These are phyloP conservation scores for Tilletia setariae DNA, from an alignment of 1,284 basidiomycete species.

Conservation along the genomic window DNA sequence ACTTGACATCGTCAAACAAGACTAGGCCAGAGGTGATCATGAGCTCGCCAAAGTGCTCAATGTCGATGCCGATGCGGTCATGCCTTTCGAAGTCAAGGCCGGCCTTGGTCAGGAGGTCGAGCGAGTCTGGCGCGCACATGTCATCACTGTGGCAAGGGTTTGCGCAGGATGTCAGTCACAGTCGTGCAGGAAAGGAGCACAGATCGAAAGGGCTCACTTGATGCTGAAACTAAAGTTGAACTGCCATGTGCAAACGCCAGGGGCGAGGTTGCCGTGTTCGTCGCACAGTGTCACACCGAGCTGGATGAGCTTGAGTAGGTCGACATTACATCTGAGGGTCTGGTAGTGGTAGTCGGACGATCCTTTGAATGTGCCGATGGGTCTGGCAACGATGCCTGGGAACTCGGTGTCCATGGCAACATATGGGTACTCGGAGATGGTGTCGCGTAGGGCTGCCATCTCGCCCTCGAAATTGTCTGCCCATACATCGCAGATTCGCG, in stretches of 20 bases:
- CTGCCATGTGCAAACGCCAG: conserved; percentile 87
- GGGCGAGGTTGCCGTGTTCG: conserved; percentile 81
- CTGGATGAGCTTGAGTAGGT: conserved; percentile 95
- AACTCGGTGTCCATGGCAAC: conserved; percentile 99
- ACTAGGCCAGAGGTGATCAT: conserved; percentile 95
- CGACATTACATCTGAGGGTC: conserved; percentile 93
- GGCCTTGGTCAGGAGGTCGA: conserved; percentile 88
- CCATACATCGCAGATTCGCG: conserved; percentile 73
- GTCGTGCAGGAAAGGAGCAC: background rate
- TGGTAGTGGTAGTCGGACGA: conserved; percentile 99
- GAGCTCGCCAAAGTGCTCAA: conserved; percentile 93
- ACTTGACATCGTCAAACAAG: conserved; percentile 81
- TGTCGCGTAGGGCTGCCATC: conserved; percentile 78
- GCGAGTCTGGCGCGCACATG: conserved; percentile 96
- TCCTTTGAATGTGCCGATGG: conserved; percentile 92
- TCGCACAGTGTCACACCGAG: conserved; percentile 91
- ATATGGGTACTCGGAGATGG: conserved; percentile 86
- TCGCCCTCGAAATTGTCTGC: conserved; percentile 85
- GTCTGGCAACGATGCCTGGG: conserved; percentile 93
- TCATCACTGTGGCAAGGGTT: conserved; percentile 67
- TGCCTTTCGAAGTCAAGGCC: conserved; percentile 94
- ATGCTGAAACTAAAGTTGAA: conserved; percentile 97
- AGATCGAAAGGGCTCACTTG: conserved; percentile 62
- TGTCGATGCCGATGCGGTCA: conserved; percentile 84
- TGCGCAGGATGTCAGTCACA: conserved; percentile 17